Evolutionary conservation across 768 basidiomycete species (phyloP), one percentile per base, ranked within the genome.

Genomic region (Fomitopsis serialis): DNA sequence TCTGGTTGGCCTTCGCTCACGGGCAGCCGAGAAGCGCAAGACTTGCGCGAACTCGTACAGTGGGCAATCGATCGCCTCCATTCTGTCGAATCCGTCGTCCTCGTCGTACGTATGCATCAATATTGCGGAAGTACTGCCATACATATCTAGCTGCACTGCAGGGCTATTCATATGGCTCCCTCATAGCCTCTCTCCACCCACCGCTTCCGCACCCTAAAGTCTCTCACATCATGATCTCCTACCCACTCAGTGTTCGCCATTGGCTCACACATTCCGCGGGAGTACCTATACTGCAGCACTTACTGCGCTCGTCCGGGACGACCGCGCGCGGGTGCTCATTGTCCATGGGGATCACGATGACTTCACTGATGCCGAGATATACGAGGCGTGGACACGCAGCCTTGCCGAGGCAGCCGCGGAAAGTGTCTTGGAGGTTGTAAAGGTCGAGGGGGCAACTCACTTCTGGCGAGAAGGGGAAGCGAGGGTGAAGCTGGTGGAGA

Each of bases 161-260:
- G 87, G 88, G 89, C 5, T 93, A 93, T 68, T 92, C 90, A 10
- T 74, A 91, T 74, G 90, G 90, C 1, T 81, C 87, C 2, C 73
- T 93, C 29, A 82, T 88, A 35, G 78, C 79, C 11, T 87, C 87
- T 8, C 68, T 87, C 55, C 81, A 82, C 53, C 83, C 87, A 0
- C 62, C 80, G 2, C 68, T 84, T 2, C 69, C 74, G 0, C 68
- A 70, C n/a, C 63, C 85, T 43, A 74, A 71, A 61, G 84, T 80
- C 0, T 78, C 78, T 12, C 86, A 90, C 64, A 70, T 90, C 43
- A 64, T 92, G 37, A 67, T 92, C 21, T 91, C 89, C 2, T 92
- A 92, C 62, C 90, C 90, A 0, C 70, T 92, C 4, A 79, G 82
- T 13, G 81, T 84, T 8, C 75, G 87, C 48, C 72, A 74, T 11